Percentiles rank a stretch among this genome's conserved stretches.
Evolutionary conservation across 768 basidiomycete species (phyloP).

Genomic region (Heimioporus sp.): DNA sequence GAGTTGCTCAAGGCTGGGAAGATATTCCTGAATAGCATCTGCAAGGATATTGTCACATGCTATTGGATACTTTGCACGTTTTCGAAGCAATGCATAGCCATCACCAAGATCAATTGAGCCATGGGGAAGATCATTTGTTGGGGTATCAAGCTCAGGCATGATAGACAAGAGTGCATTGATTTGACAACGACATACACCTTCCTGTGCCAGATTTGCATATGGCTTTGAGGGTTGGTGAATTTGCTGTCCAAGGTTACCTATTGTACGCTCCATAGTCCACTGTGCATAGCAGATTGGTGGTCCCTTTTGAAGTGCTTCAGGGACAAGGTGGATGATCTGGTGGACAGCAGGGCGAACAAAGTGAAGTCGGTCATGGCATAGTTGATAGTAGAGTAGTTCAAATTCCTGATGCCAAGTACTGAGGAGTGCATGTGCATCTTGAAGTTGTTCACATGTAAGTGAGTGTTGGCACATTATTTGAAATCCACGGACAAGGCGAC

Average conservation of each 20-base stretch:
- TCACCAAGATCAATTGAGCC: neutral
- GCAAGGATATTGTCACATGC: neutral
- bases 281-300: slow-evolving; percentile 17
- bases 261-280: slow-evolving; percentile 30
- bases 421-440: slow-evolving; percentile 12
- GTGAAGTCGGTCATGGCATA: slow-evolving; percentile 23
- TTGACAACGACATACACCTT: neutral
- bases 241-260: slow-evolving; percentile 29
- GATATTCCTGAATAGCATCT: neutral
- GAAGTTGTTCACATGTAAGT: slow-evolving; percentile 13
- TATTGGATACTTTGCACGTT: neutral
- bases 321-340: slow-evolving; percentile 21
- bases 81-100: neutral
- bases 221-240: slow-evolving; percentile 9
- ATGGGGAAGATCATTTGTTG: neutral
- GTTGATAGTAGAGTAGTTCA: slow-evolving; percentile 29
- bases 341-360: slow-evolving; percentile 31
- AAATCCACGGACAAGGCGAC: slow-evolving; percentile 20
- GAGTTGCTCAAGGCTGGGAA: neutral
- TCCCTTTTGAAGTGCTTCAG: slow-evolving; percentile 1
- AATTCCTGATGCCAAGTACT: slow-evolving; percentile 28
- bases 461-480: slow-evolving; percentile 19
- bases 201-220: neutral
- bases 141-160: neutral
- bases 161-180: neutral